Evolutionary conservation across 257 asterid genomes (phyloP), one percentile per base, ranked within the genome.

Genomic region (Nicotiana attenuata): DNA sequence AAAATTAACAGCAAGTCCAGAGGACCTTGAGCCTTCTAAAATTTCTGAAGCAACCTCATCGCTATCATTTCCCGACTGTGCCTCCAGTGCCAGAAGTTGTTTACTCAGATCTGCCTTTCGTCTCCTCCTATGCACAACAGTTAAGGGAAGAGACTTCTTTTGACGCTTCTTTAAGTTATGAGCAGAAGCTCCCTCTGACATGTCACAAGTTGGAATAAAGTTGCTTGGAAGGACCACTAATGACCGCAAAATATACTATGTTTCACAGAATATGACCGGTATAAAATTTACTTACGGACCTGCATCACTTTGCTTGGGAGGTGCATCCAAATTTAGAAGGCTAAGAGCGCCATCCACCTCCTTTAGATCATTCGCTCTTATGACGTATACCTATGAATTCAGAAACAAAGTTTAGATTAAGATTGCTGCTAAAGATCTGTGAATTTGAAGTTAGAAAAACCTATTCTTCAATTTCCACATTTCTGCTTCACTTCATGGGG

Each of bases 31-130:
- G 38, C 92, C 90, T 80, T 92, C 94, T 64, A 92, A 68, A 60
- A 90, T 91, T 81, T 92, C 97, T 2, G 97, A 92, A 61, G 92
- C 93, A 76, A 92, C 94, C 84, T 90, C 97, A 19, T 91, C 92
- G 20, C 96, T 90, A 8, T 90, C 93, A 33, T 90, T 89, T 82
- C 92, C 94, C 0, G 93, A 89, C 24, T 88, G 91, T 83, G 92
- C 93, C 63, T 86, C 93, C 17, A 81, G 80, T 71, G 83, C 86
- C 31, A 87, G 84, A 33, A 59, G 52, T 59, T 84, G 88, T 83
- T 14, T 77, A 47, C 65, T 76, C 50, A 14, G 78, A 9, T 31
- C 85, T 11, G 80, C 92, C 69, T 84, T 87, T 19, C 67, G 88
- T 66, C 85, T 87, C 88, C 82, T 88, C 85, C 78, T 85, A 84